A percentile compares a stretch with the other conserved stretches of the same genome.
These are phyloP conservation scores for Malus domestica DNA, from an alignment of 306 rosid genomes.

Conservation along the genomic window DNA sequence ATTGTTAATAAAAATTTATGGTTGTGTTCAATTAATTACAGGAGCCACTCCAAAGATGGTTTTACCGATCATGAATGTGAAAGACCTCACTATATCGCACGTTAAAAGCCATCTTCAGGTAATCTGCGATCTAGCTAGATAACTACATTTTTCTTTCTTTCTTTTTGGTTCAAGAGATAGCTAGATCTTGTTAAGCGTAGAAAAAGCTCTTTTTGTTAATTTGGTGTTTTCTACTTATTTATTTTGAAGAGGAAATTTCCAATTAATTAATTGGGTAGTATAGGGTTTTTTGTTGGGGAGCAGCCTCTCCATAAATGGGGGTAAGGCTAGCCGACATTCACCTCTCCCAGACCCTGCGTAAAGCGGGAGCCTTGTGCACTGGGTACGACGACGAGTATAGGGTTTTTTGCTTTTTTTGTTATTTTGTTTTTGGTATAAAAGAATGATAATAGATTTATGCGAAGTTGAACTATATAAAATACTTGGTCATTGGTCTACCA, in stretches of 20 bases:
- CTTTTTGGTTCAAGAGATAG: background rate
- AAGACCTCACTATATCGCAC: slow-evolving; percentile 70
- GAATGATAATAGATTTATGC: no score
- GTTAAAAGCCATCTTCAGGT: slow-evolving; percentile 98
- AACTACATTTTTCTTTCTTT: background rate
- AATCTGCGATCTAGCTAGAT: background rate
- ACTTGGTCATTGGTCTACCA: no score
- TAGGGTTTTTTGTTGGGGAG: background rate
- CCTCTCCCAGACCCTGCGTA: no score
- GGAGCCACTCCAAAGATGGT: slow-evolving; percentile 89
- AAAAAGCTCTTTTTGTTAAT: background rate
- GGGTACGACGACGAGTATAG: no score
- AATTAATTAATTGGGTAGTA: background rate
- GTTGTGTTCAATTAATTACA: slow-evolving; percentile 9
- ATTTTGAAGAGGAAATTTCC: background rate
- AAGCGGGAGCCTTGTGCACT: no score
- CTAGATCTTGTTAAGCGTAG: background rate
- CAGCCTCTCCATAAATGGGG: no score
- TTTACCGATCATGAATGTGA: slow-evolving; percentile 67
- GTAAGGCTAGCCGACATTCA: no score
- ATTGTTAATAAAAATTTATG: background rate
- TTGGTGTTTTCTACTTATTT: background rate
- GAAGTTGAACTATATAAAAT: no score
- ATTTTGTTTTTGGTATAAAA: no score
- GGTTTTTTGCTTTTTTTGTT: no score